Base-by-base conservation (phyloP, 768 basidiomycete genomes). In the Lepiota subincarnata region DNA sequence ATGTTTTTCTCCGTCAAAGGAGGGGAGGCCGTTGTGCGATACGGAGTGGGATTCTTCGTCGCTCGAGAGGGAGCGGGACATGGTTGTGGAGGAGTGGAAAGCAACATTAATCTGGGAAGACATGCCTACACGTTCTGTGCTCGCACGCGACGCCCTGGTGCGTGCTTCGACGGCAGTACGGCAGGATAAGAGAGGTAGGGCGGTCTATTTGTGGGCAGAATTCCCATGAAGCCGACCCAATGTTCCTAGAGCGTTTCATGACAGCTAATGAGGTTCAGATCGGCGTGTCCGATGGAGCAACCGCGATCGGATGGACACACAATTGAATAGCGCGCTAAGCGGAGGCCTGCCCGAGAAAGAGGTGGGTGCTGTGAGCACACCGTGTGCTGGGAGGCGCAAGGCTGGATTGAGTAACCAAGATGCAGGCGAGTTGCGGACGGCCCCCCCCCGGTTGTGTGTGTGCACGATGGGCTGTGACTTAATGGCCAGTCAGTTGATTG, bases 61-160 rank as follows among this genome's bases (percentile, higher is more conserved):
- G 36, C 35, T 53, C 12, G 35, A 24, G 52, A 46, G 36, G 26
- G 52, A 53, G 22, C 44, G 16, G 43, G 52, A 46, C 52, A 53
- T 53, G 52, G 52, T 45, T 39, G 44, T 11, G 37, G 52, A 28
- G 31, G 35, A 26, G 16, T 43, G 40, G 31, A 26, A 45, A 36
- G 37, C 5, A n/a, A 18, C 36, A 47, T 53, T 37, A 45, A 34
- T 39, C 22, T 34, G 44, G 36, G 43, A 26, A 31, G 44, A 20
- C 43, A 45, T 45, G 43, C 50, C 34, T 51, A n/a, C 31, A 31
- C 31, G 7, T 31, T 43, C 26, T 51, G 40, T 31, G 20, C 50
- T 36, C 50, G 50, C 50, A 41, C 40, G 50, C 41, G 42, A 51
- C 40, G 31, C 20, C 35, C 50, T 51, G 50, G 41, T 51, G 50